These are phyloP conservation scores for Podospora australis DNA, from an alignment of 495 filamentous ascomycete species.

Conservation along the genomic window DNA sequence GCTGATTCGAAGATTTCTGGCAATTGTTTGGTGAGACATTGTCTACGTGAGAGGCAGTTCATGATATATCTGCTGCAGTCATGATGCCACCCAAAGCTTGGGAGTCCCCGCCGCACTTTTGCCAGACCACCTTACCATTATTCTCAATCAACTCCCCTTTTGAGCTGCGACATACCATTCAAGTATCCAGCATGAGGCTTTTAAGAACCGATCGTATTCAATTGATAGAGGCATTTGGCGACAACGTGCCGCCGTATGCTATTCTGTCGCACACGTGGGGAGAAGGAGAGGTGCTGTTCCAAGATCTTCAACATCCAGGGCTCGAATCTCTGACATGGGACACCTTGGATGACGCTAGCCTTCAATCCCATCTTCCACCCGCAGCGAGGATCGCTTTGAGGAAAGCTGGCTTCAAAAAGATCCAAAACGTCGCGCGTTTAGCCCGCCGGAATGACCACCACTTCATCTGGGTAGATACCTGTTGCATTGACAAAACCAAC, in stretches of 20 bases:
- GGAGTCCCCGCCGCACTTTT: too few species aligned
- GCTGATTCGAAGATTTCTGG: too few species aligned
- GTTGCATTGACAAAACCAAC: not conserved
- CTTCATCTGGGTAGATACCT: not conserved
- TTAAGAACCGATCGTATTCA: not conserved
- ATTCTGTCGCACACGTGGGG: not conserved
- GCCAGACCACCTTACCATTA: too few species aligned
- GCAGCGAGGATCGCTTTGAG: not conserved
- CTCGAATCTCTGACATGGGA: not conserved
- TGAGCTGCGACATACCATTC: too few species aligned
- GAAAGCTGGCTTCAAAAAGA: not conserved
- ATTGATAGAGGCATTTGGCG: not conserved
- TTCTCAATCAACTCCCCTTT: too few species aligned
- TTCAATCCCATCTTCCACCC: not conserved
- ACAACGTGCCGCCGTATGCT: not conserved
- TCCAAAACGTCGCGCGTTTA: not conserved
- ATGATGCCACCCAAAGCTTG: too few species aligned
- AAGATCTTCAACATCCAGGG: not conserved
- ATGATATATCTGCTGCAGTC: too few species aligned
- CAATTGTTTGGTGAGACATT: too few species aligned
- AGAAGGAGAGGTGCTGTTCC: not conserved
- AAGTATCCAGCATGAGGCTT: not conserved
- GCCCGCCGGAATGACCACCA: not conserved
- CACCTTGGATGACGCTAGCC: not conserved
- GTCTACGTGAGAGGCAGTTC: too few species aligned